Percentiles rank a stretch among this genome's conserved stretches.
Conservation (phyloP, 768 basidiomycete genomes). For the Psilocybe cubensis region DNA sequence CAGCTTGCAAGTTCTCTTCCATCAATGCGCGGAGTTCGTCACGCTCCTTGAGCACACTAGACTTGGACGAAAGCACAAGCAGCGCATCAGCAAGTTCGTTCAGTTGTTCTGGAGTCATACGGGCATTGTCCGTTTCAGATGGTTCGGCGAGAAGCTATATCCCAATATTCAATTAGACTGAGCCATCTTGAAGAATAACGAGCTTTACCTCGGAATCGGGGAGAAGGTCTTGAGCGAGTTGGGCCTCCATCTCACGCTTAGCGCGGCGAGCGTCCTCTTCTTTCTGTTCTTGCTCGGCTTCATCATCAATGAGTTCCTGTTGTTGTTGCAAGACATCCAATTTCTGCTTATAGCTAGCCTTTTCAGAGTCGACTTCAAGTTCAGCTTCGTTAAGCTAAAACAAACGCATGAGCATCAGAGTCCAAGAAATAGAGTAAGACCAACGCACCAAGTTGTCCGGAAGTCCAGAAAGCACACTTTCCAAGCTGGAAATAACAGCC, state of each 20-base stretch:
- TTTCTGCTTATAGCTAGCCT: conserved; percentile 96
- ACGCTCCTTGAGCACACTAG: conserved; percentile 94
- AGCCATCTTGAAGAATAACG: background rate
- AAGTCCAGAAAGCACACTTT: conserved; percentile 87
- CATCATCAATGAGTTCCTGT: conserved; percentile 99
- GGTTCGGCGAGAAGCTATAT: conserved; percentile 65
- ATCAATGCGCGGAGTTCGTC: conserved; percentile 90
- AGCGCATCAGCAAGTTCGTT: conserved; percentile 93
- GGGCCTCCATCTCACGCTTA: conserved; percentile 80
- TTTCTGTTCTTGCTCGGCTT: conserved; percentile 97
- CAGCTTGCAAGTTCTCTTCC: conserved; percentile 90
- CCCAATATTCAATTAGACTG: background rate
- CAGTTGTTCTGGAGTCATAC: conserved; percentile 96
- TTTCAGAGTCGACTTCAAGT: conserved; percentile 92
- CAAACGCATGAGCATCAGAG: background rate
- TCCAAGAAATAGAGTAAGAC: background rate
- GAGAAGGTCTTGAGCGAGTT: conserved; percentile 77
- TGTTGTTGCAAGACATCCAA: conserved; percentile 97
- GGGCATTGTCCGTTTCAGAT: conserved; percentile 70
- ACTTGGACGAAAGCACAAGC: conserved; percentile 89
- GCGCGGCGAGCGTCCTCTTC: conserved; percentile 91
- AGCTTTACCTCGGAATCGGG: conserved; percentile 81
- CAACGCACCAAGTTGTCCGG: conserved; percentile 89
- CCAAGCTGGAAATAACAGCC: conserved; percentile 78
- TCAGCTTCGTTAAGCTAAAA: conserved; percentile 94